Evolutionary conservation across 139 green algal genomes (phyloP).

Genomic region (Volvox reticuliferus): DNA sequence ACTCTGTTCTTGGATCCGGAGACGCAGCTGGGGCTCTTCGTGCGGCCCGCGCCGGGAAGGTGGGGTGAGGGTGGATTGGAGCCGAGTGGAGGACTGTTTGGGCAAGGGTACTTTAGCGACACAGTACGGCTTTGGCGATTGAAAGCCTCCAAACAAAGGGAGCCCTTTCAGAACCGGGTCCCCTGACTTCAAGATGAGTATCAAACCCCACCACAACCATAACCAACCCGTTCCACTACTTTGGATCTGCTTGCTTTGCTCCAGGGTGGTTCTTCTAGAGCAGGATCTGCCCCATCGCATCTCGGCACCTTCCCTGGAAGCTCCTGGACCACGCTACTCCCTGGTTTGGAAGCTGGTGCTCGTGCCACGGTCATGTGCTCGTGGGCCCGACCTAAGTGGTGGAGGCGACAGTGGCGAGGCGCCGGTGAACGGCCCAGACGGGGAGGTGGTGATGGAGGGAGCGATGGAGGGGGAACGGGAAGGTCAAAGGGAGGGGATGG

Average conservation of each 20-base stretch:
- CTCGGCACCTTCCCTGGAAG: conserved; percentile 53
- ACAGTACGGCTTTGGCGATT: no score
- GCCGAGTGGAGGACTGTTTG: no score
- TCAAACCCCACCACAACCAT: no score
- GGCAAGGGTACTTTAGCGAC: no score
- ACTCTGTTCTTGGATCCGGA: conserved; percentile 83
- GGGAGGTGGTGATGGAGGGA: neutral
- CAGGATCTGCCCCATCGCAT: conserved; percentile 72
- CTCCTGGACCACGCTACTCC: conserved; percentile 61
- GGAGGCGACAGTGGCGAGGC: neutral
- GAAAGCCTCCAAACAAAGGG: no score
- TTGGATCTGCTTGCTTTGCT: neutral
- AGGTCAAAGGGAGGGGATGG: neutral
- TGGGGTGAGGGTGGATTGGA: neutral
- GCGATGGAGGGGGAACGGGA: neutral
- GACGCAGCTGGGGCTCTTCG: conserved; percentile 76
- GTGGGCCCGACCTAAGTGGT: neutral
- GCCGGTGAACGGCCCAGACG: neutral
- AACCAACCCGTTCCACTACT: no score
- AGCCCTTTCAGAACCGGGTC: no score
- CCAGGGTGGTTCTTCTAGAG: conserved; percentile 58
- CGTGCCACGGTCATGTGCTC: neutral
- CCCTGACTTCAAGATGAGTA: no score
- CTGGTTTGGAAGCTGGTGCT: conserved; percentile 74
- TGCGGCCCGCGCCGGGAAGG: conserved; percentile 68